Evolutionary conservation across 352 stramenopile genomes (phyloP), one percentile per base, ranked within the genome.

Genomic region (Thraustochytrium sp.): DNA sequence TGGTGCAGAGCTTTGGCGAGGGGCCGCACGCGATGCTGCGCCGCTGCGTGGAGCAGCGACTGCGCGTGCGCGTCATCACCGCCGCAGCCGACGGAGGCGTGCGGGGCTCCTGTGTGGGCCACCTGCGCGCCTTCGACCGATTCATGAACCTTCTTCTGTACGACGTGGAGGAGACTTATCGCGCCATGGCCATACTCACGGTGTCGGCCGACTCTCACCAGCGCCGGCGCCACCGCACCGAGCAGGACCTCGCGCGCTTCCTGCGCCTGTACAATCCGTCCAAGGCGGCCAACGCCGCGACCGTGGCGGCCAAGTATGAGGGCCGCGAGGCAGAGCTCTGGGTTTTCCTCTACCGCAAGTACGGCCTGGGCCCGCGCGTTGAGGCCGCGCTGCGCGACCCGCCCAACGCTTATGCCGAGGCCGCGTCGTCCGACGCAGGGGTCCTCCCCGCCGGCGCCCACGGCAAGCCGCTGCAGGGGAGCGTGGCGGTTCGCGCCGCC

Each of bases 91-190:
- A 44, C 9, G 3, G 5, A 16, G 65, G 65, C 13, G 46, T 77
- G 21, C 65, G 65, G 13, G 65, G 65, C 11, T 29, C 16, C 29
- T 77, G 65, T 36, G 13, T 77, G 1, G 65, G 65, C 11, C n/a
- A 62, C 49, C 8, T 77, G 65, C 65, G 46, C 8, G 42, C 11
- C 13, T 77, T 77, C 26, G 65, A 77, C 49, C 68, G 46, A 75
- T 62, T 46, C 46, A 77, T 77, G 65, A 77, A 77, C 37, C 49
- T 77, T 2, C 46, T 77, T 62, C 42, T 77, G 1, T 68, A 54
- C 31, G 65, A 77, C 31, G 65, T 31, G 16, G 65, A 77, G 46
- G 65, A 77, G 42, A 72, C 65, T 13, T 55, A 55, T 26, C 13
- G 26, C 0, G 64, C 42, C 13, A 34, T 38, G 13, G 65, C 42